Evolutionary conservation across 1,139 yeast species (phyloP).

Genomic region (Taphrina sp.): DNA sequence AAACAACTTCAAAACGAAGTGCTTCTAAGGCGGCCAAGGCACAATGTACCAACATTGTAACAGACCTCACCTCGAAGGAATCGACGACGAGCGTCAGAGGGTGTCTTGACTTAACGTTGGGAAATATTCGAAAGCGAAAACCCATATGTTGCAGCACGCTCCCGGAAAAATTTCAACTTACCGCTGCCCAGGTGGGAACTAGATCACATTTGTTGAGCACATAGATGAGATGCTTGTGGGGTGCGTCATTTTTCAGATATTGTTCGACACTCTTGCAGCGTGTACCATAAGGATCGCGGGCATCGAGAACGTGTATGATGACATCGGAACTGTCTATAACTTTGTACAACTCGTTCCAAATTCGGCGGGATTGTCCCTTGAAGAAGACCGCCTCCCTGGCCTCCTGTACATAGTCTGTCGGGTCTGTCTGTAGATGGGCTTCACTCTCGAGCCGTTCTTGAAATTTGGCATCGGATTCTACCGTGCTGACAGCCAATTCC

Average conservation of each 20-base stretch:
- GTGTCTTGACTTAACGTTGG: slow-evolving; percentile 51
- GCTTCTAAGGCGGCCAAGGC: slow-evolving; percentile 46
- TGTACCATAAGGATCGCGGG: slow-evolving; percentile 96
- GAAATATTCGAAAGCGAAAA: slow-evolving; percentile 34
- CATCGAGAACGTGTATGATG: slow-evolving; percentile 91
- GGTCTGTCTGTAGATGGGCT: slow-evolving; percentile 45
- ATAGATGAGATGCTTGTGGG: slow-evolving; percentile 92
- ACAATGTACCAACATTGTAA: slow-evolving; percentile 94
- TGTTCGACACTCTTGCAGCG: slow-evolving; percentile 92
- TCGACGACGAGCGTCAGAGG: slow-evolving; percentile 51
- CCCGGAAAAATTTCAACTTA: too few relatives aligned
- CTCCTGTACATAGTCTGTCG: slow-evolving; percentile 69
- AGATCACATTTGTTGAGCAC: slow-evolving; percentile 96
- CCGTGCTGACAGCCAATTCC: slow-evolving; percentile 69
- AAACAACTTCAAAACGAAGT: slow-evolving; percentile 53
- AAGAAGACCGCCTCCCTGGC: slow-evolving; percentile 94
- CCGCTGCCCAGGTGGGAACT: slow-evolving; percentile 99
- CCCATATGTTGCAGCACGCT: too few relatives aligned
- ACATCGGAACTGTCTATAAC: slow-evolving; percentile 95
- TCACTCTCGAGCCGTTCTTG: slow-evolving; percentile 60
- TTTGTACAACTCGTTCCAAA: slow-evolving; percentile 96
- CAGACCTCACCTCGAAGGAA: slow-evolving; percentile 56
- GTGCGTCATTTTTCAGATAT: slow-evolving; percentile 86
- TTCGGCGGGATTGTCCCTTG: slow-evolving; percentile 96
- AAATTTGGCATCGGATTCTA: slow-evolving; percentile 57